phyloP scores from a whole-genome alignment of 257 asterid species.

The Marsdenia floribunda region DNA sequence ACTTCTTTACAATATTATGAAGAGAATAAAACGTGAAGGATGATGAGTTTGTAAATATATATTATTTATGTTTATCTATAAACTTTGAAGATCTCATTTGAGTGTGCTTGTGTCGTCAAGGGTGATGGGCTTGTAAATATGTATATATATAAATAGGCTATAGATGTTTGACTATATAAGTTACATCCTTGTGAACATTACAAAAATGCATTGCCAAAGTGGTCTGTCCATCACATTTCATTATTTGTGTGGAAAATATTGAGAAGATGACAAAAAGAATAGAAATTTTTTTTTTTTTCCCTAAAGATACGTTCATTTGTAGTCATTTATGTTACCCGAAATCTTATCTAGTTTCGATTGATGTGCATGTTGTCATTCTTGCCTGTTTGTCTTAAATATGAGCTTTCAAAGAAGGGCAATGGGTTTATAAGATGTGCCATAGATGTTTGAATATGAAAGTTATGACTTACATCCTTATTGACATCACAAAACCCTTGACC shows the following conservation, averaged over 20 bases:
- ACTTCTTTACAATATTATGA: not conserved
- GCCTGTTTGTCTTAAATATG: conserved; percentile 1
- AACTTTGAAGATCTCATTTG: not conserved
- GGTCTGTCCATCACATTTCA: not conserved
- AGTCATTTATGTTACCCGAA: not conserved
- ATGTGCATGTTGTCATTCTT: not conserved
- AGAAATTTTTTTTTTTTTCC: not conserved
- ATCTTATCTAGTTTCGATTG: not conserved
- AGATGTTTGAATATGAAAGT: not conserved
- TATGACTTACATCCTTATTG: not conserved
- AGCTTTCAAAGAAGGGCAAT: not conserved
- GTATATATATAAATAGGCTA: not conserved
- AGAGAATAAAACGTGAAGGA: not conserved
- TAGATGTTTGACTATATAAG: not conserved
- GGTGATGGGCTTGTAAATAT: not conserved
- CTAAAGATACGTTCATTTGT: not conserved
- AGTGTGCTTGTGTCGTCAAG: not conserved
- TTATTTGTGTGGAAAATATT: not conserved
- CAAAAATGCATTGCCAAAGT: not conserved
- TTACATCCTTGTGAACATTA: not conserved
- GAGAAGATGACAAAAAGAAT: not conserved
- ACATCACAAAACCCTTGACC: not conserved
- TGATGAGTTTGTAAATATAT: too few species aligned
- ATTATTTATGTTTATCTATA: not conserved
- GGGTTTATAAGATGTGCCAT: not conserved